These are phyloP conservation scores for Epichloe sibirici DNA, from an alignment of 2,329 filamentous ascomycete genomes.

Conservation along the genomic window DNA sequence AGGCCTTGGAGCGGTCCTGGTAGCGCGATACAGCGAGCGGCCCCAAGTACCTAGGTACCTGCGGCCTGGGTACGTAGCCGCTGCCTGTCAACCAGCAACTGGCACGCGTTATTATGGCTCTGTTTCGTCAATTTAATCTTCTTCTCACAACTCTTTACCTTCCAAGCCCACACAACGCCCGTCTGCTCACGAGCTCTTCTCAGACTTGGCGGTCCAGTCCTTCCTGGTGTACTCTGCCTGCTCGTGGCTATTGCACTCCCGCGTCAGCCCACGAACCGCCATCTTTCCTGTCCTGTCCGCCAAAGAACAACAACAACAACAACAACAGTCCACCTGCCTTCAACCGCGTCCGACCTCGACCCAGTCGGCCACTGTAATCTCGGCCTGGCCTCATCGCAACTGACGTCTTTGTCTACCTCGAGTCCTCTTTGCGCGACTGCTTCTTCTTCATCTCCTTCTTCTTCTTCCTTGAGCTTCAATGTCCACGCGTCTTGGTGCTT, in stretches of 20 bases:
- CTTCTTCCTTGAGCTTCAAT: background rate
- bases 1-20: background rate
- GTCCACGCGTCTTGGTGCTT: background rate
- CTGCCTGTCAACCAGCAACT: background rate
- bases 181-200: background rate
- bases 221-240: background rate
- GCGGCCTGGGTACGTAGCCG: background rate
- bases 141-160: background rate
- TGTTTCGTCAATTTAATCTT: background rate
- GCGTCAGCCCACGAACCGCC: background rate
- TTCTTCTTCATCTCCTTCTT: background rate
- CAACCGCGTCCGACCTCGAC: background rate
- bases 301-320: background rate
- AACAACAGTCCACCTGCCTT: background rate
- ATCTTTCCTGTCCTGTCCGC: background rate
- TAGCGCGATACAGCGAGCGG: too few relatives aligned
- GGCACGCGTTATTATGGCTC: constrained; percentile 1
- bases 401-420: background rate
- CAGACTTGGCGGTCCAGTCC: background rate
- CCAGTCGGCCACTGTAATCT: background rate
- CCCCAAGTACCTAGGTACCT: too few relatives aligned
- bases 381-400: background rate
- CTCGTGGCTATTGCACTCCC: background rate
- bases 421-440: background rate
- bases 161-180: too few relatives aligned